Percentiles rank a stretch among this genome's conserved stretches.
Evolutionary conservation across 345 rosid genomes (phyloP).

Genomic region (Eutrema japonicum): DNA sequence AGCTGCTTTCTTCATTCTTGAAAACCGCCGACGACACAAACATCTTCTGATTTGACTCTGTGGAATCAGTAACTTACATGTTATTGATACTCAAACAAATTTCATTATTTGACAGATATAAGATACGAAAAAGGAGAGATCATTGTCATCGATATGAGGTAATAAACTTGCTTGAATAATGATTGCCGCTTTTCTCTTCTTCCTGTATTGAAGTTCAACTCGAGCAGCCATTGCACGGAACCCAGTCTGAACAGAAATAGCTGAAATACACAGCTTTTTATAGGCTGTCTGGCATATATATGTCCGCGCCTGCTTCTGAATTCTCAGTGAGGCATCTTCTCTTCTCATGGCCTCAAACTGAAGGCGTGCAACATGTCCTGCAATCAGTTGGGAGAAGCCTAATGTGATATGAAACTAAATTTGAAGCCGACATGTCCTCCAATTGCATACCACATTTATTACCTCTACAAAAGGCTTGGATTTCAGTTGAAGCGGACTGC

Average conservation of each 20-base stretch:
- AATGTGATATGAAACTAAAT: conserved; percentile 13
- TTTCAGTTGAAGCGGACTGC: conserved; percentile 55
- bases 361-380: conserved; percentile 69
- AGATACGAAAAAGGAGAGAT: conserved; percentile 20
- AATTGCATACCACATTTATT: conserved; percentile 17
- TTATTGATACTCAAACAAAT: conserved; percentile 21
- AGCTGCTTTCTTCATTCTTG: conserved; percentile 67
- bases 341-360: conserved; percentile 65
- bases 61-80: conserved; percentile 28
- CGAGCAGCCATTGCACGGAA: conserved; percentile 80
- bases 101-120: conserved; percentile 3
- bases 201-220: conserved; percentile 61
- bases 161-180: conserved; percentile 68
- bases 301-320: conserved; percentile 72
- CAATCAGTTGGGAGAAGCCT: conserved; percentile 33
- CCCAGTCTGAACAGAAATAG: conserved; percentile 71
- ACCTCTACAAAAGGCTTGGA: conserved; percentile 94
- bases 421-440: conserved; percentile 20
- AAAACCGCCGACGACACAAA: conserved; percentile 55
- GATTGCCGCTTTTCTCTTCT: conserved; percentile 65
- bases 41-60: conserved; percentile 76
- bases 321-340: conserved; percentile 72
- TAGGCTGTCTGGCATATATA: conserved; percentile 64
- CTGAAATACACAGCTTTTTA: conserved; percentile 56
- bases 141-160: conserved; percentile 22